phyloP scores from a whole-genome alignment of 768 basidiomycete genomes.

The Boletus vermiculosoides region DNA sequence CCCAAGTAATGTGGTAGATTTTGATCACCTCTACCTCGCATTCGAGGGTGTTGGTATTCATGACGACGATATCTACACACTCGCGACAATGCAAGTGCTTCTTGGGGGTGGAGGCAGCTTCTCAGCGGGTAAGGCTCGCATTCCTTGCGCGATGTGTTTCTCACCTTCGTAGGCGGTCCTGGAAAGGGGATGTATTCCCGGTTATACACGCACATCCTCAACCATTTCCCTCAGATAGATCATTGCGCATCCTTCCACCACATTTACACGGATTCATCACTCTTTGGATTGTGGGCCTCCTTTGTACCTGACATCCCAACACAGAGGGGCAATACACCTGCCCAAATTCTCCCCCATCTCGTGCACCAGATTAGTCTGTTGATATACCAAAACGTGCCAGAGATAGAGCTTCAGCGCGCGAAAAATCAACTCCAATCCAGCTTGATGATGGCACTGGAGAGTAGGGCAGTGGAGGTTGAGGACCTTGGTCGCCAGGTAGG shows the following conservation, averaged over 20 bases:
- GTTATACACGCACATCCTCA: slow-evolving; percentile 92
- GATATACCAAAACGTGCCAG: slow-evolving; percentile 64
- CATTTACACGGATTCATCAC: slow-evolving; percentile 90
- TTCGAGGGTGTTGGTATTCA: slow-evolving; percentile 91
- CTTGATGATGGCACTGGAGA: slow-evolving; percentile 93
- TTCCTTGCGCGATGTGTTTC: background rate
- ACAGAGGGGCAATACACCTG: slow-evolving; percentile 57
- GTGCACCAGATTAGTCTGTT: slow-evolving; percentile 85
- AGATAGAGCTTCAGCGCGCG: slow-evolving; percentile 74
- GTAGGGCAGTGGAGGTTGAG: slow-evolving; percentile 78
- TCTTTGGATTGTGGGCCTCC: slow-evolving; percentile 89
- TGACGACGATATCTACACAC: slow-evolving; percentile 88
- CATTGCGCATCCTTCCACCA: slow-evolving; percentile 98
- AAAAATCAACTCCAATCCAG: slow-evolving; percentile 95
- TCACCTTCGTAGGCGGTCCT: slow-evolving; percentile 65
- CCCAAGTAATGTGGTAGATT: slow-evolving; percentile 59
- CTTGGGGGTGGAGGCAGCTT: slow-evolving; percentile 96
- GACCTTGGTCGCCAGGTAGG: slow-evolving; percentile 87
- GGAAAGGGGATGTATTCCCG: slow-evolving; percentile 99
- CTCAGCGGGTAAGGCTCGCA: slow-evolving; percentile 65
- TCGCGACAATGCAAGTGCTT: slow-evolving; percentile 92
- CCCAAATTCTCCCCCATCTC: slow-evolving; percentile 78
- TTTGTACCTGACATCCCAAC: slow-evolving; percentile 67
- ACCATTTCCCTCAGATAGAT: slow-evolving; percentile 90
- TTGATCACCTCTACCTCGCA: slow-evolving; percentile 90